Evolutionary conservation across 225 moss, liverwort and hornwort genomes (phyloP).

Genomic region (Marchantia polymorpha): DNA sequence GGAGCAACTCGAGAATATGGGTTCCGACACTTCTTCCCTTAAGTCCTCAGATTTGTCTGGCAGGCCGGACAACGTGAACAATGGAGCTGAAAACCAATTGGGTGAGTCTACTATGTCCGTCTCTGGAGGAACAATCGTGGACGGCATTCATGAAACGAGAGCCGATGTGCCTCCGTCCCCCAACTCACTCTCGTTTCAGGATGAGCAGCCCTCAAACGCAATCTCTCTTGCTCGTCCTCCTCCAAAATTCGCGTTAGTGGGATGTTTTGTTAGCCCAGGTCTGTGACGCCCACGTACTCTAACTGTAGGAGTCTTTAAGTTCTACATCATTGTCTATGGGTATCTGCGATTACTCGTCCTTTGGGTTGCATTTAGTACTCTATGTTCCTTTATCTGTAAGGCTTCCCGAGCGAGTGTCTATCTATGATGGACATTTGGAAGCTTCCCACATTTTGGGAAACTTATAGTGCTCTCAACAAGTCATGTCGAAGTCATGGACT

Average conservation of each 20-base stretch:
- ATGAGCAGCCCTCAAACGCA: conserved; percentile 11
- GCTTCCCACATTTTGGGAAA: too few species aligned
- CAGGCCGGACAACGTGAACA: conserved; percentile 1
- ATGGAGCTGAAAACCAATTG: background rate
- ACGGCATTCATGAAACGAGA: background rate
- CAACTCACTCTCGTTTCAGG: conserved; percentile 5
- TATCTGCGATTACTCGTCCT: too few species aligned
- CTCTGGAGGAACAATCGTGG: background rate
- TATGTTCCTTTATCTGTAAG: too few species aligned
- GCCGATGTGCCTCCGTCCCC: background rate
- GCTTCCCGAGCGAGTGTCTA: too few species aligned
- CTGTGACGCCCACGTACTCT: background rate
- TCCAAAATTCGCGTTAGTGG: conserved; percentile 21
- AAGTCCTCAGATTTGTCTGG: background rate
- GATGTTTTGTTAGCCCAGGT: conserved; percentile 38
- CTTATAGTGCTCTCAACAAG: too few species aligned
- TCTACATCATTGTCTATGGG: too few species aligned
- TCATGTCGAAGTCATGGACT: too few species aligned
- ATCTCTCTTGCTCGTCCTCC: background rate
- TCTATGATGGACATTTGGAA: too few species aligned
- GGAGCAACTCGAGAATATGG: background rate
- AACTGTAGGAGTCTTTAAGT: background rate
- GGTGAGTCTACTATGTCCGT: background rate
- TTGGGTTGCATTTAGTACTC: too few species aligned
- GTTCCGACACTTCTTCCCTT: background rate